phyloP scores from a whole-genome alignment of 2,329 filamentous ascomycete species.

The Lojkania enalia region DNA sequence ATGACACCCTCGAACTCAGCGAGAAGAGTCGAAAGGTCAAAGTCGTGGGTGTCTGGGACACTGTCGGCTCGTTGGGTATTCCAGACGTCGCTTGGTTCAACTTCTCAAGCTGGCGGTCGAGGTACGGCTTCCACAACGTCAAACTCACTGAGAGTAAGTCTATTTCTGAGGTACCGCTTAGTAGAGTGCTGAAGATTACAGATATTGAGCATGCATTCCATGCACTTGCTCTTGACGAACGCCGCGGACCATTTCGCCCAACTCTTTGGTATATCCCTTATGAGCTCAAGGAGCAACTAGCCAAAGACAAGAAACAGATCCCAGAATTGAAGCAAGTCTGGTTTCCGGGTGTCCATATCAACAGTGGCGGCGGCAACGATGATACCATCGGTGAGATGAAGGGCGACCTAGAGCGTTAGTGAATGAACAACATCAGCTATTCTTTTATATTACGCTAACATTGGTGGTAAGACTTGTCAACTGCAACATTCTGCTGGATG shows the following conservation, averaged over 20 bases:
- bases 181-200: conserved; percentile 37
- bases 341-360: conserved; percentile 58
- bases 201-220: conserved; percentile 58
- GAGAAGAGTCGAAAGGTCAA: conserved; percentile 40
- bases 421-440: neutral
- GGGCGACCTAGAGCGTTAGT: conserved; percentile 39
- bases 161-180: too few species aligned
- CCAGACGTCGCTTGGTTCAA: conserved; percentile 46
- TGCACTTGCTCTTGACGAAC: conserved; percentile 59
- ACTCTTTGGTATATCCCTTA: conserved; percentile 54
- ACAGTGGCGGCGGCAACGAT: conserved; percentile 53
- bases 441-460: neutral
- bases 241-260: conserved; percentile 55
- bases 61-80: conserved; percentile 50
- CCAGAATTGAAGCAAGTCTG: conserved; percentile 55
- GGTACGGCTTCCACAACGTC: conserved; percentile 41
- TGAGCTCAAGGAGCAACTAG: conserved; percentile 38
- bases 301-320: conserved; percentile 17
- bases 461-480: conserved; percentile 43
- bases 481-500: conserved; percentile 60
- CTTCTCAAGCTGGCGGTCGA: conserved; percentile 20
- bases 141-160: conserved; percentile 38
- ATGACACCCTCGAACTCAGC: conserved; percentile 24
- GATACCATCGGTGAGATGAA: conserved; percentile 36
- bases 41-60: conserved; percentile 55